Conservation (phyloP, 345 rosid genomes). For the Populus nigra region DNA sequence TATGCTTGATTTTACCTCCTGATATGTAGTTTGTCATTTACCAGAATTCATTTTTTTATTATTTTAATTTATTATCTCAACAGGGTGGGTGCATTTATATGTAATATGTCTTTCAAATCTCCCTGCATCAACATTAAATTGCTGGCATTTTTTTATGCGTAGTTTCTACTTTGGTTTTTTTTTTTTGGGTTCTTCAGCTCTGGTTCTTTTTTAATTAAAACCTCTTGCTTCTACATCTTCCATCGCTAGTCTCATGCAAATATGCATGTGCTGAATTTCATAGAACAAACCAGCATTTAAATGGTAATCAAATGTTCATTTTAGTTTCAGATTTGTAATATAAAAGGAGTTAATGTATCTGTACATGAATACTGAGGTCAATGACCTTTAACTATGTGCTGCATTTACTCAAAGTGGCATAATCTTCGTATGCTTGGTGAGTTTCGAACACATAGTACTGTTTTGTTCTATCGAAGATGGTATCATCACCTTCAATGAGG, state of each 20-base stretch:
- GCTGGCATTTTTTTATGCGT: neutral
- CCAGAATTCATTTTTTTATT: neutral
- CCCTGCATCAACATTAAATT: neutral
- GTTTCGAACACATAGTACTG: neutral
- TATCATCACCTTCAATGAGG: neutral
- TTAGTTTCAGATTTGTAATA: neutral
- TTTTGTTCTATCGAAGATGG: neutral
- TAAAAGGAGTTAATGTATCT: neutral
- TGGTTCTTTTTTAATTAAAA: neutral
- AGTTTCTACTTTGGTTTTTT: neutral
- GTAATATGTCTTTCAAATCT: neutral
- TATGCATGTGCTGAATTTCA: neutral
- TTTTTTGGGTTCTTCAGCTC: neutral
- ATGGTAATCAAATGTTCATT: neutral
- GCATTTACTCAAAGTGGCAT: neutral
- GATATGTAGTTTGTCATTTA: neutral
- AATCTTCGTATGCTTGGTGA: neutral
- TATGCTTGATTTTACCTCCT: neutral
- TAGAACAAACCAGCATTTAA: neutral
- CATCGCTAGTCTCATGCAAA: neutral
- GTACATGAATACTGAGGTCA: neutral
- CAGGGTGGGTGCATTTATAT: neutral
- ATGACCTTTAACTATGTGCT: neutral
- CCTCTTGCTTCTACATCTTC: neutral
- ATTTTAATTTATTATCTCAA: neutral